Base-by-base conservation (phyloP, 331 rosid species). In the Malus hybrid region DNA sequence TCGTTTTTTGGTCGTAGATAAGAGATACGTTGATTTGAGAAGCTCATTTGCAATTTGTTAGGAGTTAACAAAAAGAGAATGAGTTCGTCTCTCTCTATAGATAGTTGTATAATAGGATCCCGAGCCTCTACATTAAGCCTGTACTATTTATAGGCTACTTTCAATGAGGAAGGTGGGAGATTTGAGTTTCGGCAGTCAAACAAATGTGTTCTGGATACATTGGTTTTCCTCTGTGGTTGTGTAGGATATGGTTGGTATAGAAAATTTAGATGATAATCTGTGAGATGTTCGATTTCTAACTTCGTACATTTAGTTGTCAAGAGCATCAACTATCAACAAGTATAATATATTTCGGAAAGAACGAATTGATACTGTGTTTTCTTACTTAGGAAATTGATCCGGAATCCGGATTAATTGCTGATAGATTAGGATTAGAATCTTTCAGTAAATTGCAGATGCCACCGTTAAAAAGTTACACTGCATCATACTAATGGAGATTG, bases 401-500 rank as follows among this genome's bases (percentile, higher is more conserved):
- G 22, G 22, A 22, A 42, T 55, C 11, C 60, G 48, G 61, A 67
- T 61, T 22, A 4, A 2, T 12, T 27, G 80, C 62, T 70, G 69
- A 9, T 14, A 61, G 70, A 10, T 70, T 10, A 48, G 36, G 16
- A 33, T 74, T 29, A 56, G 39, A 7, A 76, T 28, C 39, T 63
- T 9, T 75, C 29, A 62, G 79, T 46, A 71, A 62, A 74, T 83
- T 76, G 81, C 86, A 88, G 96, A 80, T 82, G 81, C 56, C 61
- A 2, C 82, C 77, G 73, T 83, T 70, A 83, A 84, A 76, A 86
- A 83, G 87, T 77, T 36, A 74, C 75, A 20, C 60, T 64, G 61
- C 81, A 84, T 78, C 81, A 77, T 9, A 76, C 34, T 72, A 66
- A 80, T 13, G 77, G 72, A 61, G 75, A 54, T 32, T 64, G 48